Conservation (phyloP, 2,329 filamentous ascomycete species). For the Diaporthe citriasiana region DNA sequence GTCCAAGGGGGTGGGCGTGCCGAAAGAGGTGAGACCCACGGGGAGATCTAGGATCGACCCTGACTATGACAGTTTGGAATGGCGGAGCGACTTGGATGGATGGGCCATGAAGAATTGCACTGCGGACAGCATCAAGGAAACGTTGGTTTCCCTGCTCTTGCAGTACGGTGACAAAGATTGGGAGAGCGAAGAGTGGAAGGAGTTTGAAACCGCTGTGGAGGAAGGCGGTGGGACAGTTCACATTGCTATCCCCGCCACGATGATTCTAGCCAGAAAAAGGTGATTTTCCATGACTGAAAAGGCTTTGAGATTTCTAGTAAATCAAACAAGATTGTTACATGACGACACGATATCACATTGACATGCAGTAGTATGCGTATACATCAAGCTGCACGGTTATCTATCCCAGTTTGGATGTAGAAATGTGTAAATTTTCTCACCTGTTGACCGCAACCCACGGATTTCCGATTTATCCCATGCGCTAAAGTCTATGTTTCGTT, state of each 20-base stretch:
- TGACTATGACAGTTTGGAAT: background rate
- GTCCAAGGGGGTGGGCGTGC: background rate
- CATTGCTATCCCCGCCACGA: background rate
- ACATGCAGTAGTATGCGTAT: background rate
- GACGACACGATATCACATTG: background rate
- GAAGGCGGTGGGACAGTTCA: background rate
- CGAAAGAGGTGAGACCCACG: too few relatives aligned
- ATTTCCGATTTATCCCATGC: background rate
- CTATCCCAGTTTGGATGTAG: background rate
- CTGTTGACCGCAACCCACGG: background rate
- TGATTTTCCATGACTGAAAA: background rate
- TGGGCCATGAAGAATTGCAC: background rate
- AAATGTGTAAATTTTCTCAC: background rate
- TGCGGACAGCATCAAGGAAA: background rate
- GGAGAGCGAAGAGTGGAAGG: slow-evolving; percentile 3
- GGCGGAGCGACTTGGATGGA: slow-evolving; percentile 1
- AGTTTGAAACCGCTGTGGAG: background rate
- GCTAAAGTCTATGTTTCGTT: background rate
- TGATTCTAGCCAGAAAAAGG: slow-evolving; percentile 8
- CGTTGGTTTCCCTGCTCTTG: background rate
- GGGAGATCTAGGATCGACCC: background rate
- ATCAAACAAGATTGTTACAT: too few relatives aligned
- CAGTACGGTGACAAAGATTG: slow-evolving; percentile 12
- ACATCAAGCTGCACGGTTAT: background rate
- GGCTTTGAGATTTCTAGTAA: too few relatives aligned